Percentiles rank a stretch among this genome's conserved stretches.
Evolutionary conservation across 164 flowering plant species (phyloP).

Genomic region (Chloranthus sessilifolius): DNA sequence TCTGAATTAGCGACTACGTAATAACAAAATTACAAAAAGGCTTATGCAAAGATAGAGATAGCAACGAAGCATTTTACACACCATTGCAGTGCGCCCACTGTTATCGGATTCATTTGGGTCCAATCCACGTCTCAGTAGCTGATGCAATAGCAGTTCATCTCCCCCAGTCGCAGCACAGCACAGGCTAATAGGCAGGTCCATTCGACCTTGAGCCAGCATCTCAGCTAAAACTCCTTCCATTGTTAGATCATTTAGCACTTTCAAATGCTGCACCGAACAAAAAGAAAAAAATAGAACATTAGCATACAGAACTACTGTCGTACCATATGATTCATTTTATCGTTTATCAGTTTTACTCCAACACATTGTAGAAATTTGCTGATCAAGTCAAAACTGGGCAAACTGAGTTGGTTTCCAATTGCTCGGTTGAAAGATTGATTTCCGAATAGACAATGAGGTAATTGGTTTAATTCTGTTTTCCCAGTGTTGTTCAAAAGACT

Average conservation of each 20-base stretch:
- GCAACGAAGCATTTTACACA: conserved; percentile 15
- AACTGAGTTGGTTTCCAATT: too few species aligned
- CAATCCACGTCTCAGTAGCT: conserved; percentile 59
- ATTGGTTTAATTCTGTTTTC: too few species aligned
- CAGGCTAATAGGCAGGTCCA: conserved; percentile 78
- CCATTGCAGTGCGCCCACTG: conserved; percentile 70
- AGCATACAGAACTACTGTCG: too few species aligned
- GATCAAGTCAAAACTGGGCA: too few species aligned
- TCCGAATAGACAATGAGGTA: too few species aligned
- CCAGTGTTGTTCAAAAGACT: too few species aligned
- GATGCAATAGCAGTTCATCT: conserved; percentile 56
- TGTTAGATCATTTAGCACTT: conserved; percentile 50
- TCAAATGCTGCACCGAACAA: conserved; percentile 62
- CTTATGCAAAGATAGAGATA: neutral
- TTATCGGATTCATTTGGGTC: conserved; percentile 81
- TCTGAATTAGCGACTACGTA: neutral
- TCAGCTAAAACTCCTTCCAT: conserved; percentile 67
- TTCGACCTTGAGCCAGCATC: conserved; percentile 76
- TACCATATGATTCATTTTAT: too few species aligned
- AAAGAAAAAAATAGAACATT: too few species aligned
- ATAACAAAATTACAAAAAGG: conserved; percentile 3
- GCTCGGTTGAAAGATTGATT: too few species aligned
- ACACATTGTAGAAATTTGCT: too few species aligned
- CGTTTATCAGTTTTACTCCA: too few species aligned
- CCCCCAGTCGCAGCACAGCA: conserved; percentile 77